Conservation (phyloP, 2,329 filamentous ascomycete genomes). For the Phyllosticta ampelicida region DNA sequence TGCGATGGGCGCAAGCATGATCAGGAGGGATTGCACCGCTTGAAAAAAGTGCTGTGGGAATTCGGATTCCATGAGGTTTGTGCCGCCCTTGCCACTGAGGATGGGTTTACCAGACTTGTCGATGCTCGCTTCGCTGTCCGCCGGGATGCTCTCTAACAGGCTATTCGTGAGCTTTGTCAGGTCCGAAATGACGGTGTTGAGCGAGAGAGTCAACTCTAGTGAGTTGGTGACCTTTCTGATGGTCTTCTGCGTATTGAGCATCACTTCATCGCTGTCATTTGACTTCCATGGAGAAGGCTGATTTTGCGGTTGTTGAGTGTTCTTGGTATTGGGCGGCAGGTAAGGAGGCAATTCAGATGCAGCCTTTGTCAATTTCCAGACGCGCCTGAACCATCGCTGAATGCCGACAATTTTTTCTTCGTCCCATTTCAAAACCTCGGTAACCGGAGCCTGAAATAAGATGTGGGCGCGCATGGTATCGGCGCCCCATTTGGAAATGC, state of each 20-base stretch:
- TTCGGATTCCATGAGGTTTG: neutral
- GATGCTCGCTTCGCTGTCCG: constrained; percentile 29
- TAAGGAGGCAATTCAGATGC: neutral
- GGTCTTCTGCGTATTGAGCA: constrained; percentile 56
- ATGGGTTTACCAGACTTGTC: constrained; percentile 26
- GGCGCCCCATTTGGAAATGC: constrained; percentile 65
- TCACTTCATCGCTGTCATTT: constrained; percentile 37
- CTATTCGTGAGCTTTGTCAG: constrained; percentile 72
- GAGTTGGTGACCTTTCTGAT: constrained; percentile 57
- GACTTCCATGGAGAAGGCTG: constrained; percentile 18
- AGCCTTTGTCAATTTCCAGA: constrained; percentile 39
- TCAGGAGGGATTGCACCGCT: constrained; percentile 43
- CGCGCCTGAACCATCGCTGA: constrained; percentile 64
- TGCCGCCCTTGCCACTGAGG: constrained; percentile 29
- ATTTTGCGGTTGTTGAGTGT: neutral
- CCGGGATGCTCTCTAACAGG: constrained; percentile 18
- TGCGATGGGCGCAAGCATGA: constrained; percentile 67
- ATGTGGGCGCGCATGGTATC: constrained; percentile 80
- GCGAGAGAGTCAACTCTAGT: constrained; percentile 58
- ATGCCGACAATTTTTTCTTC: constrained; percentile 71
- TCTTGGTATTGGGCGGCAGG: neutral
- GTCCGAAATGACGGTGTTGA: constrained; percentile 78
- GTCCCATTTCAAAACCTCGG: constrained; percentile 80
- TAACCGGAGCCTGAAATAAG: constrained; percentile 77
- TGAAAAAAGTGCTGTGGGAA: constrained; percentile 32